Conservation (phyloP, 2,329 filamentous ascomycete species). For the Ophiostoma piceae region DNA sequence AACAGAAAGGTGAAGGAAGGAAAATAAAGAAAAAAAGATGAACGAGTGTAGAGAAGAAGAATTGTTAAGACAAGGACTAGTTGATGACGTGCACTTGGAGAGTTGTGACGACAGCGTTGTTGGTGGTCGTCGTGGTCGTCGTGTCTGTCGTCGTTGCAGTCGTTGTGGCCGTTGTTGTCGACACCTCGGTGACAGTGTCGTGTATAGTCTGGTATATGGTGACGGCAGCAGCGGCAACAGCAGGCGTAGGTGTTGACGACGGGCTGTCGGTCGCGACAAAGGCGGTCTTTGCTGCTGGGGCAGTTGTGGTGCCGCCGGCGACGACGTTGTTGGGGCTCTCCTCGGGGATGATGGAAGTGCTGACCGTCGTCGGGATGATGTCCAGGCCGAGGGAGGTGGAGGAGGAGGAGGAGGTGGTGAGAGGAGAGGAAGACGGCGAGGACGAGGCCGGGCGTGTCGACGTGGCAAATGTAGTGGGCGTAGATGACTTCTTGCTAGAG, state of each 20-base stretch:
- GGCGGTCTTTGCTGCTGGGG: background rate
- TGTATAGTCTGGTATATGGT: constrained; percentile 18
- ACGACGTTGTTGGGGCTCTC: constrained; percentile 45
- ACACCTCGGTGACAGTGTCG: constrained; percentile 22
- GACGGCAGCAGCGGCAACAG: background rate
- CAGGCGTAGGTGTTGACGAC: background rate
- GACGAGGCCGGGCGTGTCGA: background rate
- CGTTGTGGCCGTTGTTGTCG: constrained; percentile 15
- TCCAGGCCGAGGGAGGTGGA: background rate
- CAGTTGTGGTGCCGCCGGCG: background rate
- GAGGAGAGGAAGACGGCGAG: background rate
- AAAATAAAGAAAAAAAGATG: background rate
- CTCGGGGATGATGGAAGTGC: constrained; percentile 1
- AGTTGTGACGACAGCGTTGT: constrained; percentile 1
- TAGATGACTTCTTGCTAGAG: background rate
- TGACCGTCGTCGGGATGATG: background rate
- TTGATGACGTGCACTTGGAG: constrained; percentile 16
- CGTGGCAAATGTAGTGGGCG: constrained; percentile 5
- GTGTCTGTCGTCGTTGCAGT: constrained; percentile 18
- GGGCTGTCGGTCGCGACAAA: background rate
- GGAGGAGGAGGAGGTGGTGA: too few relatives aligned
- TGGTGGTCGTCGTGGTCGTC: constrained; percentile 17
- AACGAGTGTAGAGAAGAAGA: constrained; percentile 6
- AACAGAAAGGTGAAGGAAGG: background rate
- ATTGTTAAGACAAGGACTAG: background rate